A percentile compares a stretch with the other conserved stretches of the same genome.
These are phyloP conservation scores for Fusarium dlaminii DNA, from an alignment of 2,329 filamentous ascomycete genomes.

Conservation along the genomic window DNA sequence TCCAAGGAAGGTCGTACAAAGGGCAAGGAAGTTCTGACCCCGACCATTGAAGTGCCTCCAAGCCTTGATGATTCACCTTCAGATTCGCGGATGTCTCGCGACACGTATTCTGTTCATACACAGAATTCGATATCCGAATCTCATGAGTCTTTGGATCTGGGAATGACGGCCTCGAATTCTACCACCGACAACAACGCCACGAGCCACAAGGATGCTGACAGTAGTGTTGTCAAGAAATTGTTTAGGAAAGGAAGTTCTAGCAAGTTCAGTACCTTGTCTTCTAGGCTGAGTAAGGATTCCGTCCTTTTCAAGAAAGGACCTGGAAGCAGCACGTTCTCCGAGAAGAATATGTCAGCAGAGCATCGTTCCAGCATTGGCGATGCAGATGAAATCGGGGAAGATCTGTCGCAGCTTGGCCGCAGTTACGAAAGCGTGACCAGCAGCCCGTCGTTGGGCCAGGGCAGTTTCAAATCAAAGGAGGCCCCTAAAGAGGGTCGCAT, in stretches of 20 bases:
- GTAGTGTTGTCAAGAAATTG: constrained; percentile 68
- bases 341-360: constrained; percentile 64
- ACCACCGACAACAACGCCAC: constrained; percentile 62
- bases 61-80: constrained; percentile 59
- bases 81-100: constrained; percentile 64
- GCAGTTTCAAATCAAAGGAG: constrained; percentile 54
- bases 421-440: constrained; percentile 66
- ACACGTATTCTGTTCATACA: constrained; percentile 66
- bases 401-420: constrained; percentile 54
- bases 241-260: constrained; percentile 72
- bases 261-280: constrained; percentile 69
- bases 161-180: constrained; percentile 65
- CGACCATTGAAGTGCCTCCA: constrained; percentile 51
- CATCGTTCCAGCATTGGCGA: constrained; percentile 67
- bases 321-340: constrained; percentile 65
- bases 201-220: constrained; percentile 61
- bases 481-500: constrained; percentile 58
- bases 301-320: constrained; percentile 68
- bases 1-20: constrained; percentile 52
- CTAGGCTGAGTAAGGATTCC: constrained; percentile 63
- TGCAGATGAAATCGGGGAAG: constrained; percentile 62
- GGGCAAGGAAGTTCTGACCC: constrained; percentile 49
- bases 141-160: constrained; percentile 66
- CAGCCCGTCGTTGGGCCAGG: constrained; percentile 65
- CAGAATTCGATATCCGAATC: constrained; percentile 69